These are phyloP conservation scores for Verbascum thapsus DNA, from an alignment of 257 asterid genomes.

Conservation along the genomic window DNA sequence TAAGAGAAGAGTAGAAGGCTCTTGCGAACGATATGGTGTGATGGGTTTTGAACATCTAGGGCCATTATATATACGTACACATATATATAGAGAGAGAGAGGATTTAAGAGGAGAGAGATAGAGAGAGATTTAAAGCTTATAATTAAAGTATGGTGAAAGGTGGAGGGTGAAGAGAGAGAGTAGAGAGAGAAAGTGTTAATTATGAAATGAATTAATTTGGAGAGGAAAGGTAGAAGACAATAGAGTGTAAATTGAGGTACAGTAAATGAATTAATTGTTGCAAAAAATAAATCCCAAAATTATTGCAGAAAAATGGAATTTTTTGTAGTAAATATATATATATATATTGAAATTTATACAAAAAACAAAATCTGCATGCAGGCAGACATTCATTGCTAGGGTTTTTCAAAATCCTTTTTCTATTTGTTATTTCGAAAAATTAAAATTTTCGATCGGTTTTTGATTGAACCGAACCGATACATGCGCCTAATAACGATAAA, in stretches of 20 bases:
- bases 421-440: too few relatives aligned
- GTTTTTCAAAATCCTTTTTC: too few relatives aligned
- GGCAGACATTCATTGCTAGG: slow-evolving; percentile 61
- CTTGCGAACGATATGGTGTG: too few relatives aligned
- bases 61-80: slow-evolving; percentile 49
- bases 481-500: too few relatives aligned
- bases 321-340: slow-evolving; percentile 62
- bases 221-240: slow-evolving; percentile 38
- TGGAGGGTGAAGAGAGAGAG: too few relatives aligned
- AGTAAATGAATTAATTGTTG: slow-evolving; percentile 58
- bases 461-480: too few relatives aligned
- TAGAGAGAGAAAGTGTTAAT: slow-evolving; percentile 19
- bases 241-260: slow-evolving; percentile 37
- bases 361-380: slow-evolving; percentile 44
- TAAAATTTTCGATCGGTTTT: too few relatives aligned
- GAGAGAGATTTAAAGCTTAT: slow-evolving; percentile 57
- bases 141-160: slow-evolving; percentile 54
- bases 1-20: not conserved
- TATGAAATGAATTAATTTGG: slow-evolving; percentile 37
- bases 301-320: slow-evolving; percentile 62
- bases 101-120: slow-evolving; percentile 34
- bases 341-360: too few relatives aligned
- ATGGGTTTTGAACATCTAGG: slow-evolving; percentile 23
- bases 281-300: slow-evolving; percentile 59
- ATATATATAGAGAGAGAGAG: too few relatives aligned